A percentile compares a stretch with the other conserved stretches of the same genome.
Evolutionary conservation across 169 alveolate genomes (phyloP).

Genomic region (Plasmodium vinckei): DNA sequence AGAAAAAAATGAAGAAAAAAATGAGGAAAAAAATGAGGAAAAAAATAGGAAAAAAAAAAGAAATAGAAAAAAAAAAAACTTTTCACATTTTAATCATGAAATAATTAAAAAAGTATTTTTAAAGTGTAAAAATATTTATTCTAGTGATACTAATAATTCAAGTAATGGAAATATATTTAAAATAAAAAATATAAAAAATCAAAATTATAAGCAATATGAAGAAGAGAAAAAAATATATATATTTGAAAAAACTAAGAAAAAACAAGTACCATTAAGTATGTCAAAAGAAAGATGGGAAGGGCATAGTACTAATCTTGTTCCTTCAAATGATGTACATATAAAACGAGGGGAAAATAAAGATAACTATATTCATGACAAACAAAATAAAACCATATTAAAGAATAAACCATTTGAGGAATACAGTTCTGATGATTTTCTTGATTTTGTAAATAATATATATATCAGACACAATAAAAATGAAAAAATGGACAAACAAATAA

Average conservation of each 20-base stretch:
- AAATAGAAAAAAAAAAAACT: constrained; percentile 6
- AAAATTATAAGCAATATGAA: constrained; percentile 45
- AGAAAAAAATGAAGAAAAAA: neutral
- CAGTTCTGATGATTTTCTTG: constrained; percentile 31
- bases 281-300: neutral
- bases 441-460: constrained; percentile 4
- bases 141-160: constrained; percentile 48
- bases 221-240: constrained; percentile 4
- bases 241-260: neutral
- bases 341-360: neutral
- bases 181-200: constrained; percentile 15
- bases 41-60: neutral
- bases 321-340: neutral
- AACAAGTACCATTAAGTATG: neutral
- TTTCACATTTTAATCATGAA: constrained; percentile 8
- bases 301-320: neutral
- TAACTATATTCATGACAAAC: neutral
- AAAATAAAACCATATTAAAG: neutral
- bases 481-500: neutral
- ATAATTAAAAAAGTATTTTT: constrained; percentile 33
- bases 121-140: constrained; percentile 20
- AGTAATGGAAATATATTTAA: constrained; percentile 1
- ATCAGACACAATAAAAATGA: neutral
- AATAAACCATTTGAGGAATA: neutral
- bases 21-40: neutral